Evolutionary conservation across 1,284 basidiomycete genomes (phyloP).

Genomic region (Pyrrhoderma noxium): DNA sequence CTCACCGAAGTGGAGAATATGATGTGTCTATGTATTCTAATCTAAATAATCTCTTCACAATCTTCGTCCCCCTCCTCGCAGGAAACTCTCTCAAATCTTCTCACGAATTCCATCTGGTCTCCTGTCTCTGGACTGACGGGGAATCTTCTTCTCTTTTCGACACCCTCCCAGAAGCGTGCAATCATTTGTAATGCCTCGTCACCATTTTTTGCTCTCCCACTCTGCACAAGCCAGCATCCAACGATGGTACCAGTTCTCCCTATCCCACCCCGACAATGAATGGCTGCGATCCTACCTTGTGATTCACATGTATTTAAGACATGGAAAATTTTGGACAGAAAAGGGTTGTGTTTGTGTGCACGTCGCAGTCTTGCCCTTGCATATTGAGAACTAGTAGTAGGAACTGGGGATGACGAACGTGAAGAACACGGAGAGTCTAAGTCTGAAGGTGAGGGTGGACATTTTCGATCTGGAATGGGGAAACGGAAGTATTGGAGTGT

Average conservation of each 20-base stretch:
- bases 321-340: slow-evolving; percentile 48
- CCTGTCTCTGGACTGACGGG: slow-evolving; percentile 74
- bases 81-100: slow-evolving; percentile 30
- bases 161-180: slow-evolving; percentile 59
- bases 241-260: slow-evolving; percentile 69
- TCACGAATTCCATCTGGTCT: slow-evolving; percentile 65
- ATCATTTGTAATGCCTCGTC: slow-evolving; percentile 56
- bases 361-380: no score
- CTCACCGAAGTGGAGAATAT: no score
- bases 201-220: slow-evolving; percentile 50
- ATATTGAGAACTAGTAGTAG: neutral
- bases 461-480: slow-evolving; percentile 61
- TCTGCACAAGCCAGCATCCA: slow-evolving; percentile 71
- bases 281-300: slow-evolving; percentile 50
- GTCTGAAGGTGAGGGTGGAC: slow-evolving; percentile 40
- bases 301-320: slow-evolving; percentile 51
- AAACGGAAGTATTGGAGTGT: slow-evolving; percentile 65
- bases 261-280: slow-evolving; percentile 72
- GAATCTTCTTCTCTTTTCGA: slow-evolving; percentile 67
- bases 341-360: slow-evolving; percentile 25
- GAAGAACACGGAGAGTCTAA: neutral
- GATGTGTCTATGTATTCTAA: no score
- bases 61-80: neutral
- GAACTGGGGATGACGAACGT: neutral
- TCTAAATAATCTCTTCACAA: no score